Evolutionary conservation across 2,329 filamentous ascomycete species (phyloP).

Genomic region (Alternaria consortialis): DNA sequence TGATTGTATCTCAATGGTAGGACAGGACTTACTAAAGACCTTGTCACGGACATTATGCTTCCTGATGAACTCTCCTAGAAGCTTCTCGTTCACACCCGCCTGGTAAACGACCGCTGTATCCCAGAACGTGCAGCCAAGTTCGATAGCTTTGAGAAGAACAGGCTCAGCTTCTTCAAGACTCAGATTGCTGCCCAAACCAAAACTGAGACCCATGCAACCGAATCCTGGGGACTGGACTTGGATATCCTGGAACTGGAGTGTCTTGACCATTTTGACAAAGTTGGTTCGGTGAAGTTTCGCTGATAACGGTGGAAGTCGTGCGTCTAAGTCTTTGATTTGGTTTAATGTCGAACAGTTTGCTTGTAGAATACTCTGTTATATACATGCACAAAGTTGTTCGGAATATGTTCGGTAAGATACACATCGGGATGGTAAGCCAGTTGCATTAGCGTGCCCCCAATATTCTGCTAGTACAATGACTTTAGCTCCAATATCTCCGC

Average conservation of each 20-base stretch:
- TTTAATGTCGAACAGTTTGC: neutral
- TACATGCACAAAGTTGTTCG: neutral
- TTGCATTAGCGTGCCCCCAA: neutral
- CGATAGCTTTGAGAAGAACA: constrained; percentile 59
- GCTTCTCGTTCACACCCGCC: constrained; percentile 40
- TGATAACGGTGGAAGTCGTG: neutral
- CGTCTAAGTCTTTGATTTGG: neutral
- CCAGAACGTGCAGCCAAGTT: constrained; percentile 62
- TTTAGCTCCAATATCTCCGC: neutral
- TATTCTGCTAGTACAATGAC: neutral
- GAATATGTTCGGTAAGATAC: neutral
- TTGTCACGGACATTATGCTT: constrained; percentile 39
- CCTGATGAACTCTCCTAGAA: constrained; percentile 39
- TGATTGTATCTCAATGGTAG: neutral
- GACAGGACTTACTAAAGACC: constrained; percentile 24
- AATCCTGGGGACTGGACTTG: constrained; percentile 62
- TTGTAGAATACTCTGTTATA: neutral
- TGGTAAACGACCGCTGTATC: constrained; percentile 51
- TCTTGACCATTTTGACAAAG: constrained; percentile 27
- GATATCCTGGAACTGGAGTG: constrained; percentile 28
- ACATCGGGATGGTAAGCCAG: neutral
- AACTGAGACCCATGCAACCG: constrained; percentile 63
- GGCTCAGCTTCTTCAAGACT: constrained; percentile 59
- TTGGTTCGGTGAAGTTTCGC: too few species aligned
- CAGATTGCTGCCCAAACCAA: constrained; percentile 56